Evolutionary conservation across 2,329 filamentous ascomycete species (phyloP).

Genomic region (Ceratocystis cubensis): DNA sequence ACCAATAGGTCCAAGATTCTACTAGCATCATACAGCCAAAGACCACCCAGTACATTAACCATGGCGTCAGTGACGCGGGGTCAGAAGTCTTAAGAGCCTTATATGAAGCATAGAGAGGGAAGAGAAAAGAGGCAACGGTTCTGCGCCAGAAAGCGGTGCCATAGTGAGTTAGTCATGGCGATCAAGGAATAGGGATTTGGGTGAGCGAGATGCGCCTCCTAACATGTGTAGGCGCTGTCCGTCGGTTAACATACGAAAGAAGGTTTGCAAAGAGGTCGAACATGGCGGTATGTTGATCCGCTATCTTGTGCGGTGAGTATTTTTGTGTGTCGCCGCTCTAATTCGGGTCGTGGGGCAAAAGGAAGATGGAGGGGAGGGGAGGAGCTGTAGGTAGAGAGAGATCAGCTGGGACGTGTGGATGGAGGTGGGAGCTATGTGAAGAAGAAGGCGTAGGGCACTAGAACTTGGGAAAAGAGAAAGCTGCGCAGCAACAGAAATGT

Average conservation of each 20-base stretch:
- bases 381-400: background rate
- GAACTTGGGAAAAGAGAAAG: too few relatives aligned
- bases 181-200: background rate
- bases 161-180: background rate
- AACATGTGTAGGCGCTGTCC: background rate
- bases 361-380: background rate
- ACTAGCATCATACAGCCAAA: conserved; percentile 66
- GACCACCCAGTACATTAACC: conserved; percentile 99
- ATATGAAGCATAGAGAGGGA: conserved; percentile 93
- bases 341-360: background rate
- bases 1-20: conserved; percentile 80
- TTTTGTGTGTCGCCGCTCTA: background rate
- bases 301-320: background rate
- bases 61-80: conserved; percentile 80
- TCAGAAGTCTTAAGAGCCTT: conserved; percentile 91
- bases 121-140: conserved; percentile 76
- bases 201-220: conserved; percentile 16
- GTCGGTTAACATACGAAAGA: conserved; percentile 50
- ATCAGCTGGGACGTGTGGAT: background rate
- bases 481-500: too few relatives aligned
- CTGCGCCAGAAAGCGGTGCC: conserved; percentile 34
- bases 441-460: background rate
- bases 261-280: conserved; percentile 68
- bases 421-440: background rate
- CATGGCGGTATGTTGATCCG: conserved; percentile 37